phyloP scores from a whole-genome alignment of 1,284 basidiomycete genomes.

The Trichosporon ovoides region DNA sequence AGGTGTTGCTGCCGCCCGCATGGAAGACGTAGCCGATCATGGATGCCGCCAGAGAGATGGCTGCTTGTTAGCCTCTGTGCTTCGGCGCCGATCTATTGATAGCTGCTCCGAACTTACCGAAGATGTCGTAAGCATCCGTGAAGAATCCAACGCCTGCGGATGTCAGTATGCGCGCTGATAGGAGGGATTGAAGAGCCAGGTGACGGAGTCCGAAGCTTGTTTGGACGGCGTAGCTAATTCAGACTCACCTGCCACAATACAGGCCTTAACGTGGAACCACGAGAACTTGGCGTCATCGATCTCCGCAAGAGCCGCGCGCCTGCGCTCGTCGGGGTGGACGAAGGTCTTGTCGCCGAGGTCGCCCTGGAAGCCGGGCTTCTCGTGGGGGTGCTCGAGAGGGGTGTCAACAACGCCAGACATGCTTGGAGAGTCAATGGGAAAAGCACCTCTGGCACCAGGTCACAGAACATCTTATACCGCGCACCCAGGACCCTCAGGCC shows the following conservation, averaged over 20 bases:
- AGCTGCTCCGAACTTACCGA: slow-evolving; percentile 20
- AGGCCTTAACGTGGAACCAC: slow-evolving; percentile 51
- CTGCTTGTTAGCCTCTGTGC: not conserved
- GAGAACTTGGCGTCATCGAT: slow-evolving; percentile 70
- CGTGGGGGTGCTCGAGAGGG: not conserved
- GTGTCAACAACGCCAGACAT: not conserved
- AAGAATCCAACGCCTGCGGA: slow-evolving; percentile 42
- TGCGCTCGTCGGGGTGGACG: slow-evolving; percentile 47
- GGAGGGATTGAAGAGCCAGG: no score
- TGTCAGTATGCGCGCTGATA: not conserved
- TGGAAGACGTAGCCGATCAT: slow-evolving; percentile 79
- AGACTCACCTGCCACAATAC: slow-evolving; percentile 48
- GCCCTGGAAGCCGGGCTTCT: slow-evolving; percentile 13
- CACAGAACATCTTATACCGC: not conserved
- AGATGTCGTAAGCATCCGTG: slow-evolving; percentile 51
- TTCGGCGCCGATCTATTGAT: not conserved
- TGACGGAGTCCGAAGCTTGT: not conserved
- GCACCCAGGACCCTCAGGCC: no score
- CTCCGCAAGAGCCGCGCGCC: slow-evolving; percentile 66
- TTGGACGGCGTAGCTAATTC: not conserved
- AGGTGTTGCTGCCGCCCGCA: slow-evolving; percentile 43
- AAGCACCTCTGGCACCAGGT: not conserved
- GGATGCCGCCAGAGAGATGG: slow-evolving; percentile 63
- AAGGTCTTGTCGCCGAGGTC: slow-evolving; percentile 2
- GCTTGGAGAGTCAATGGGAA: not conserved